Percentiles rank a stretch among this genome's conserved stretches.
Conservation (phyloP, 768 basidiomycete species). For the Termitomyces sp. region DNA sequence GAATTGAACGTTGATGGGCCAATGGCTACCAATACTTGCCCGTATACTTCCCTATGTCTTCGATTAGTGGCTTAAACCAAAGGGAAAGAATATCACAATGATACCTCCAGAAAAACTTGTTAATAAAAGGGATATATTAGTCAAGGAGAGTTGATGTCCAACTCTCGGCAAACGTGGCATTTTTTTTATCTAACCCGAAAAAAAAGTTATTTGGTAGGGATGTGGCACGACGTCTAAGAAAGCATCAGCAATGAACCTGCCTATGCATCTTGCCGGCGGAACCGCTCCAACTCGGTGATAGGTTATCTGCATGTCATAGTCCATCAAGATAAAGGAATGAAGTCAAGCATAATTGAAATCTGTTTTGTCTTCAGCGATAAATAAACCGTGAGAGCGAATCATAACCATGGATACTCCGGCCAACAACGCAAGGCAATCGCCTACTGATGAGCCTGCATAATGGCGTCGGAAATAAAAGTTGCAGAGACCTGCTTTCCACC, state of each 20-base stretch:
- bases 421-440: constrained; percentile 6
- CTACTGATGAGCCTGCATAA: constrained; percentile 88
- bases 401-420: constrained; percentile 22
- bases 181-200: constrained; percentile 30
- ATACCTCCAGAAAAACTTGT: constrained; percentile 16
- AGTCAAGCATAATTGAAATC: constrained; percentile 26
- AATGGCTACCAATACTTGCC: not conserved
- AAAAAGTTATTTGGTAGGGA: constrained; percentile 24
- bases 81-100: constrained; percentile 14
- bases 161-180: constrained; percentile 17
- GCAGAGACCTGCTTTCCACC: constrained; percentile 88
- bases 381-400: constrained; percentile 16
- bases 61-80: constrained; percentile 9
- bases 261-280: constrained; percentile 24
- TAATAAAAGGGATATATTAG: constrained; percentile 6
- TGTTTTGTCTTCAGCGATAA: constrained; percentile 24
- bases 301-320: constrained; percentile 25
- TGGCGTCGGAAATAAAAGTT: constrained; percentile 85
- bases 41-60: constrained; percentile 10
- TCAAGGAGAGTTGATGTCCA: constrained; percentile 12
- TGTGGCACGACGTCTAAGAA: constrained; percentile 19
- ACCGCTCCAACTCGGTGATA: constrained; percentile 11
- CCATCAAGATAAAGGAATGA: constrained; percentile 24
- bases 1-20: not conserved
- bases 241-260: constrained; percentile 32